Conservation (phyloP, 768 basidiomycete species). For the Favolaschia claudopus region DNA sequence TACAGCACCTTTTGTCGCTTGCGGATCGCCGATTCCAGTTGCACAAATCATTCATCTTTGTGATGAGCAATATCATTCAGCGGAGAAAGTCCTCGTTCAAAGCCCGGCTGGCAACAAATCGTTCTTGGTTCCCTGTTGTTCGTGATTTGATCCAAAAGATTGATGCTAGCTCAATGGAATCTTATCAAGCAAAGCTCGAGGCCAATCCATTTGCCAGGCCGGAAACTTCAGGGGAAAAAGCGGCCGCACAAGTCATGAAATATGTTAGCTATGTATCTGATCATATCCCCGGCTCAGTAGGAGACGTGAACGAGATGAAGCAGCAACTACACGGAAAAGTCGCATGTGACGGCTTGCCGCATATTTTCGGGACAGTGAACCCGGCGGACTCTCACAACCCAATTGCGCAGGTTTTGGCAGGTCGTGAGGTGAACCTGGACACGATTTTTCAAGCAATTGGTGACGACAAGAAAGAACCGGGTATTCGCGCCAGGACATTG, state of each 20-base stretch:
- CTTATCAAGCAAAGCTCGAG: slow-evolving; percentile 9
- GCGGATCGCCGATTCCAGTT: slow-evolving; percentile 12
- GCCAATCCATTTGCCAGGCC: slow-evolving; percentile 14
- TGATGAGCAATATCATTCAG: no score
- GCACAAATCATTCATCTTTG: no score
- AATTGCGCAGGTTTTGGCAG: slow-evolving; percentile 23
- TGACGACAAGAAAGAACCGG: neutral
- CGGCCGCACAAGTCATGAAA: slow-evolving; percentile 8
- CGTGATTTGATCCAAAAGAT: neutral
- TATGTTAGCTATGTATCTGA: slow-evolving; percentile 20
- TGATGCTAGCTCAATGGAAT: neutral
- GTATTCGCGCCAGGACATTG: neutral
- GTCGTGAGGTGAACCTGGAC: slow-evolving; percentile 21
- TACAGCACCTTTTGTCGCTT: slow-evolving; percentile 1
- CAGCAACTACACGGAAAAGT: slow-evolving; percentile 17
- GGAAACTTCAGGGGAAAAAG: slow-evolving; percentile 20
- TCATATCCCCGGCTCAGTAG: slow-evolving; percentile 20
- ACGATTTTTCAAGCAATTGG: slow-evolving; percentile 11
- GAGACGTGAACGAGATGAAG: no score
- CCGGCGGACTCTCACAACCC: slow-evolving; percentile 16
- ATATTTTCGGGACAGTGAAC: slow-evolving; percentile 24
- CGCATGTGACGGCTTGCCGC: slow-evolving; percentile 13
- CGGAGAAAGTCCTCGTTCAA: slow-evolving; percentile 6
- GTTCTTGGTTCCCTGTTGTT: slow-evolving; percentile 10
- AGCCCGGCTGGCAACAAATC: slow-evolving; percentile 4